These are phyloP conservation scores for Venturiaceae sp. DNA, from an alignment of 2,329 filamentous ascomycete species.

Conservation along the genomic window DNA sequence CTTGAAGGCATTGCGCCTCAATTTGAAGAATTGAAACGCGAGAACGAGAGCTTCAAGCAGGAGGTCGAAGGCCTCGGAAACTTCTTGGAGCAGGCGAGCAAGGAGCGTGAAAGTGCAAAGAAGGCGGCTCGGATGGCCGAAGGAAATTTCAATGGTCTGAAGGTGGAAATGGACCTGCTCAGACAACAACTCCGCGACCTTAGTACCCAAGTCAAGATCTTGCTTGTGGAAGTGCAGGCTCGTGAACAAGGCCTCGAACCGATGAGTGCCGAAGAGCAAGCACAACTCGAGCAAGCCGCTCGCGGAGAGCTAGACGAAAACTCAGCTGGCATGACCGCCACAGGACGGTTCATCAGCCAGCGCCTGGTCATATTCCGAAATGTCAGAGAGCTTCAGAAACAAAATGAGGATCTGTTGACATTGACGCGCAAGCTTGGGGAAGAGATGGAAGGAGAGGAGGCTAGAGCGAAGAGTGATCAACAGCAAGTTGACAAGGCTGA, in stretches of 20 bases:
- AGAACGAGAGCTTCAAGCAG: slow-evolving; percentile 68
- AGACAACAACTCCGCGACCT: slow-evolving; percentile 83
- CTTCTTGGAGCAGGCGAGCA: slow-evolving; percentile 70
- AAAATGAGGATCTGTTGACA: slow-evolving; percentile 76
- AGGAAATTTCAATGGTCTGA: slow-evolving; percentile 53
- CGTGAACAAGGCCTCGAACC: slow-evolving; percentile 69
- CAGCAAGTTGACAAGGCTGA: slow-evolving; percentile 53
- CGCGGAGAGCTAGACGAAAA: slow-evolving; percentile 54
- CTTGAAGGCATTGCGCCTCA: slow-evolving; percentile 77
- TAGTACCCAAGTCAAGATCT: slow-evolving; percentile 79
- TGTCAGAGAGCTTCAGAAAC: slow-evolving; percentile 72
- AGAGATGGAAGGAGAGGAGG: slow-evolving; percentile 85
- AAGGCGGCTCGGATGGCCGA: slow-evolving; percentile 73
- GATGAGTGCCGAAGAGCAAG: slow-evolving; percentile 60
- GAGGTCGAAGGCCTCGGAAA: slow-evolving; percentile 72
- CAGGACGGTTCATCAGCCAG: slow-evolving; percentile 80
- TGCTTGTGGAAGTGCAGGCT: slow-evolving; percentile 78
- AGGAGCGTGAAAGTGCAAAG: slow-evolving; percentile 68
- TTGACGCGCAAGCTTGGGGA: slow-evolving; percentile 79
- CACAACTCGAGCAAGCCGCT: slow-evolving; percentile 68
- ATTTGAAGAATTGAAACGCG: slow-evolving; percentile 72
- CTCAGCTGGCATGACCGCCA: slow-evolving; percentile 67
- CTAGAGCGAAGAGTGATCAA: slow-evolving; percentile 48
- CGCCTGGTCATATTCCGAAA: slow-evolving; percentile 85
- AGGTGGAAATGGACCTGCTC: slow-evolving; percentile 64